These are phyloP conservation scores for Pilasporangium apinafurcum DNA, from an alignment of 352 stramenopile species.

Conservation along the genomic window DNA sequence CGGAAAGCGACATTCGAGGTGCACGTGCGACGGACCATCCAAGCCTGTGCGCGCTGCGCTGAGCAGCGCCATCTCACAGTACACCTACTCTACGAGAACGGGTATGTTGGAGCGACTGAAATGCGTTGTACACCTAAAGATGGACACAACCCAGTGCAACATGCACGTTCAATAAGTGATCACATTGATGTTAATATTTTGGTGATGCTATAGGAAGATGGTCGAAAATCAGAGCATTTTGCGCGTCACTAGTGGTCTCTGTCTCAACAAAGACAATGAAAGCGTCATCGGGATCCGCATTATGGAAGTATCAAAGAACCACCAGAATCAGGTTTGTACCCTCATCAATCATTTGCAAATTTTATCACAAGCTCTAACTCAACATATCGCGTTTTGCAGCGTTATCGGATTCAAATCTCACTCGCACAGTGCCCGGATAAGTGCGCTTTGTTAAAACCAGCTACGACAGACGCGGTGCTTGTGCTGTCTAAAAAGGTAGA, in stretches of 20 bases:
- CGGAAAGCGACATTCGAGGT: slow-evolving; percentile 71
- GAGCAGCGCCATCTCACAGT: slow-evolving; percentile 51
- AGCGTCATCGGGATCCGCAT: slow-evolving; percentile 59
- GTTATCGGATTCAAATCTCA: slow-evolving; percentile 52
- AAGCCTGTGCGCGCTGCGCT: slow-evolving; percentile 30
- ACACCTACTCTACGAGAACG: slow-evolving; percentile 68
- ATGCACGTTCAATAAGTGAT: no score
- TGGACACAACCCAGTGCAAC: no score
- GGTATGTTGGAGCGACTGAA: no score
- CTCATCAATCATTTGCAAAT: no score
- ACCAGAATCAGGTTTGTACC: slow-evolving; percentile 60
- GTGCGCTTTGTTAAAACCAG: slow-evolving; percentile 12
- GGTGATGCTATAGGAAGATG: slow-evolving; percentile 23
- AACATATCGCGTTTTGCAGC: slow-evolving; percentile 15
- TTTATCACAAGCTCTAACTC: no score
- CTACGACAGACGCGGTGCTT: slow-evolving; percentile 41
- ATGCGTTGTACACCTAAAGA: no score
- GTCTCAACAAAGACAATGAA: slow-evolving; percentile 42
- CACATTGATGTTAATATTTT: not conserved
- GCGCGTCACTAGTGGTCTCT: slow-evolving; percentile 50
- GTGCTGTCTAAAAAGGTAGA: slow-evolving; percentile 66
- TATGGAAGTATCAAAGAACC: slow-evolving; percentile 80
- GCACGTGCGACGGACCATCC: slow-evolving; percentile 18
- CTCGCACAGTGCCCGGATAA: slow-evolving; percentile 27
- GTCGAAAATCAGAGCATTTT: slow-evolving; percentile 78